Conservation (phyloP, 495 filamentous ascomycete genomes). For the Bombardia bombarda region DNA sequence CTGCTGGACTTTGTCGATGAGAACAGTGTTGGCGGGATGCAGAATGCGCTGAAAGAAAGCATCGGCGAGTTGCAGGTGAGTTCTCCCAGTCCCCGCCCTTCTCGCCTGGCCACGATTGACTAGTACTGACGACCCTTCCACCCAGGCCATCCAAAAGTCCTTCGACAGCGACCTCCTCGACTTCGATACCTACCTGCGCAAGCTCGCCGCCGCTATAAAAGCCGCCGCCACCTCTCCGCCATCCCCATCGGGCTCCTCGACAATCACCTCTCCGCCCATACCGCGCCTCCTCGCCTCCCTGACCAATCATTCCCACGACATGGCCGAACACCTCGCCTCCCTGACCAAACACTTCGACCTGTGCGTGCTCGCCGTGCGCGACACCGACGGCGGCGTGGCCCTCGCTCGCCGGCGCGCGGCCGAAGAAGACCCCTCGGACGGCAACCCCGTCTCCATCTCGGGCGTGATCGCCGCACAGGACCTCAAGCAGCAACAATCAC, state of each 20-base stretch:
- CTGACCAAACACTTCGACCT: slow-evolving; percentile 91
- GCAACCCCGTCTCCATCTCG: slow-evolving; percentile 50
- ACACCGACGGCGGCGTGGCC: slow-evolving; percentile 85
- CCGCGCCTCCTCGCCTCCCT: slow-evolving; percentile 62
- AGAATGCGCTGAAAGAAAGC: slow-evolving; percentile 55
- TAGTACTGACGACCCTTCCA: not conserved
- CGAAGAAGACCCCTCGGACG: slow-evolving; percentile 47
- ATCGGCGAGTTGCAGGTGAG: slow-evolving; percentile 47
- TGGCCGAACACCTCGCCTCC: slow-evolving; percentile 73
- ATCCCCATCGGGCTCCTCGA: slow-evolving; percentile 29
- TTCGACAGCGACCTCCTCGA: slow-evolving; percentile 55
- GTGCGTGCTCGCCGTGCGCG: slow-evolving; percentile 84
- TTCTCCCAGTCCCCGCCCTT: not conserved
- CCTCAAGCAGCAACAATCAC: too few species aligned
- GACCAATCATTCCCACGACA: slow-evolving; percentile 70
- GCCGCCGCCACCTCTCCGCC: slow-evolving; percentile 22
- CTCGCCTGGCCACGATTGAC: not conserved
- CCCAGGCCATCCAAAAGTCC: slow-evolving; percentile 50
- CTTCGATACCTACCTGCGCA: slow-evolving; percentile 52
- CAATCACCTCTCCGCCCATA: slow-evolving; percentile 51
- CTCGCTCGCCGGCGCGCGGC: slow-evolving; percentile 50
- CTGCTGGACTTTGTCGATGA: slow-evolving; percentile 91
- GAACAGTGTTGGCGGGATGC: slow-evolving; percentile 60
- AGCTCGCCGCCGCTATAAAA: slow-evolving; percentile 33
- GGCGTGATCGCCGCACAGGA: slow-evolving; percentile 52